A percentile compares a stretch with the other conserved stretches of the same genome.
These are phyloP conservation scores for Myrica gale DNA, from an alignment of 306 rosid species.

Conservation along the genomic window DNA sequence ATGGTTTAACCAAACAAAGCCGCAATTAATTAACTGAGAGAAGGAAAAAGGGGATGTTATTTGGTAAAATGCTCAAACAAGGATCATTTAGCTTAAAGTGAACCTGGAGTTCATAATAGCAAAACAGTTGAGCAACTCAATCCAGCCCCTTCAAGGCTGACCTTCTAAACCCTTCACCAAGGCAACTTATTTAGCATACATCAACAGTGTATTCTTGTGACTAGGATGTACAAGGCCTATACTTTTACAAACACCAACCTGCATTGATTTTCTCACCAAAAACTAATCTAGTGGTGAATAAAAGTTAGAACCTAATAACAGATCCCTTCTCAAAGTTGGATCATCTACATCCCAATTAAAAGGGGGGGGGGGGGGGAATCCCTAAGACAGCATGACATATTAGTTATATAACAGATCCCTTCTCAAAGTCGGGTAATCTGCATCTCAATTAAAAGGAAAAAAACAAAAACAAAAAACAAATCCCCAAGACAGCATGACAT, in stretches of 20 bases:
- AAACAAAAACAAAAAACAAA: not conserved
- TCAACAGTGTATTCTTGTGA: not conserved
- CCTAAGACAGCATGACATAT: too few relatives aligned
- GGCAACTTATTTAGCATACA: not conserved
- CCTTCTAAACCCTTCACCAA: slow-evolving; percentile 1
- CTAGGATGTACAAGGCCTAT: not conserved
- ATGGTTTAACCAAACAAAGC: not conserved
- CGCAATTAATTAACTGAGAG: not conserved
- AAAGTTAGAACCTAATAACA: not conserved
- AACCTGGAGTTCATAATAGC: not conserved
- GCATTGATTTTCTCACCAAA: not conserved
- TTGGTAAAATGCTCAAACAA: not conserved
- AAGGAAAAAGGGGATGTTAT: not conserved
- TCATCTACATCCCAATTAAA: not conserved
- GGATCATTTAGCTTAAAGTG: not conserved
- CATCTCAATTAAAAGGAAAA: not conserved
- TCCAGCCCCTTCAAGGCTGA: slow-evolving; percentile 10
- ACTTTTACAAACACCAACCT: not conserved
- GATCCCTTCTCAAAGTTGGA: not conserved
- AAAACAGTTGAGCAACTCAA: slow-evolving; percentile 4
- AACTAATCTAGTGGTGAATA: not conserved
- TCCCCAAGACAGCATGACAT: not conserved
- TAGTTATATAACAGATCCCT: not conserved
- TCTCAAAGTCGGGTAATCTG: not conserved
- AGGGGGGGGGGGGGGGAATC: too few relatives aligned